Conservation (phyloP, 2,329 filamentous ascomycete species). For the Colletotrichum theobromicola region DNA sequence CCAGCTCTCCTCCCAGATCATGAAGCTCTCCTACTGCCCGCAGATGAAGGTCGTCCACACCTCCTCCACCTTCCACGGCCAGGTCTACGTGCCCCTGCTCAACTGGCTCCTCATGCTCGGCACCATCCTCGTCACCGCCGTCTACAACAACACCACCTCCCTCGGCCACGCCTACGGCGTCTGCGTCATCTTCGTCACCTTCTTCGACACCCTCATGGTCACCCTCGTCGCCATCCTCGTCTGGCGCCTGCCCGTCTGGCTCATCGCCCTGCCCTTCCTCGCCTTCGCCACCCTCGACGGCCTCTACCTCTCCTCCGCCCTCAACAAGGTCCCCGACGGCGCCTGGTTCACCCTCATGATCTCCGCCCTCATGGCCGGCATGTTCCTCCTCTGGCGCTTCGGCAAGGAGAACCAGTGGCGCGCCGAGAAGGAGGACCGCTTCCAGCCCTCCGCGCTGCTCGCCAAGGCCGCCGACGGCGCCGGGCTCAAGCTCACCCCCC, state of each 20-base stretch:
- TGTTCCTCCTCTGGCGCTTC: conserved; percentile 80
- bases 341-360: conserved; percentile 80
- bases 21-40: conserved; percentile 75
- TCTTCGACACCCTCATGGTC: conserved; percentile 79
- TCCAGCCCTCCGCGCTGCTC: conserved; percentile 50
- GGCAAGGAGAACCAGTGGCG: conserved; percentile 81
- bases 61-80: conserved; percentile 72
- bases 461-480: conserved; percentile 25
- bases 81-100: conserved; percentile 76
- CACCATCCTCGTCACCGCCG: conserved; percentile 74
- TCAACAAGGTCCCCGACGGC: conserved; percentile 76
- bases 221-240: conserved; percentile 74
- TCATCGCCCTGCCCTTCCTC: conserved; percentile 68
- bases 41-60: conserved; percentile 78
- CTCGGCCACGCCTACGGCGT: conserved; percentile 80
- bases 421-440: conserved; percentile 68
- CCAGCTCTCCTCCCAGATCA: conserved; percentile 72
- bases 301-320: conserved; percentile 70
- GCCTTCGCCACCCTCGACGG: conserved; percentile 71
- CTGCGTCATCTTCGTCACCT: conserved; percentile 81
- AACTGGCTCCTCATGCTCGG: conserved; percentile 82
- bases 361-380: conserved; percentile 61
- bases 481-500: conserved; percentile 35
- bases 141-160: conserved; percentile 76
- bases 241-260: conserved; percentile 66